Evolutionary conservation across 2,329 filamentous ascomycete species (phyloP), one percentile per base, ranked within the genome.

Genomic region (Neofusicoccum cordaticola): DNA sequence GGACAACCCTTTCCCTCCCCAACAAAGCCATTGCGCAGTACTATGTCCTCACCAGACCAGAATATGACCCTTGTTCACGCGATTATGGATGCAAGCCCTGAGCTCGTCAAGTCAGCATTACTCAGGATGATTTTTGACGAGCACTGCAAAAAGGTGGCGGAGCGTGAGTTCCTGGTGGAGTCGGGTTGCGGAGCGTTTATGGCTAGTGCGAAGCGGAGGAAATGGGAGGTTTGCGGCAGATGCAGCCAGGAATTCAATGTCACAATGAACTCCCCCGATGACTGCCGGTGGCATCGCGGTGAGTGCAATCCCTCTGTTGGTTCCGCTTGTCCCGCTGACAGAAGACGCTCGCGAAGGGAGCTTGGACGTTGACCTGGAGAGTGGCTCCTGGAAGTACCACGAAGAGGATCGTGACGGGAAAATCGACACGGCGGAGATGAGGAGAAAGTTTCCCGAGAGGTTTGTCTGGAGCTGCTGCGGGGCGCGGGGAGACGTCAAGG

Each of bases 391-490:
- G 52, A 57, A 57, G 15, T 57, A 57, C 9, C 52, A 57, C 9
- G 22, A 37, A 2, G 52, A 57, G 13, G 52, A 57, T 17, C 37
- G 52, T 1, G 52, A 57, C 15, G 52, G 52, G 6, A 6, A 37
- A 15, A 57, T 57, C 27, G 52, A 57, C 41, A 42, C 52, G 39
- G 39, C 2, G 1, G 52, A 34, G 22, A 44, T 42, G 52, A 13
- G 52, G 22, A 2, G 2, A 13, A 27, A 3, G 52, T 57, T 57
- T 11, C 52, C 52, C 19, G 52, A 57, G 39, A n/a, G 52, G 39
- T 57, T 44, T 17, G 22, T 57, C n/a, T 57, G 52, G 52, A 57
- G 39, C 22, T 57, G 52, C n/a, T 57, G 52, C 39, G 52, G 39
- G 22, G 22, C 11, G 52, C 19, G 22, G 22, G 52, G 52, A 4